A percentile compares a stretch with the other conserved stretches of the same genome.
Evolutionary conservation across 768 basidiomycete species (phyloP).

Genomic region (Candolleomyces eurysporus): DNA sequence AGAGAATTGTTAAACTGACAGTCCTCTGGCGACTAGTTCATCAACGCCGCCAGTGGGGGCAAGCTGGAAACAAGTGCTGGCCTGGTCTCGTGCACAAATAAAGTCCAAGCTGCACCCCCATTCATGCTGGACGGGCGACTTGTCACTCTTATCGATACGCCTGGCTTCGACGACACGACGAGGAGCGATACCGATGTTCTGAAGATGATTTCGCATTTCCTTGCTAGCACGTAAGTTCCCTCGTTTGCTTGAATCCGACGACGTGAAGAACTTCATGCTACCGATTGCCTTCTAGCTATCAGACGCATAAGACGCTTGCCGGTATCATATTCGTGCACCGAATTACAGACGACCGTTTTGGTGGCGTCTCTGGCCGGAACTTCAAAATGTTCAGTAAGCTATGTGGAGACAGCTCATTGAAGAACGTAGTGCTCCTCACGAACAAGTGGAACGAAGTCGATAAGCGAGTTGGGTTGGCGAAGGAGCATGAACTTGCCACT

Average conservation of each 20-base stretch:
- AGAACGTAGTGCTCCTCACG: slow-evolving; percentile 47
- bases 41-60: no score
- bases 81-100: no score
- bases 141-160: slow-evolving; percentile 55
- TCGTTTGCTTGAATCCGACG: neutral
- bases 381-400: slow-evolving; percentile 47
- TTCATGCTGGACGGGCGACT: slow-evolving; percentile 41
- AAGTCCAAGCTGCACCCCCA: slow-evolving; percentile 38
- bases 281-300: slow-evolving; percentile 20
- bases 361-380: slow-evolving; percentile 42
- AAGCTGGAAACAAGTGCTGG: no score
- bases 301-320: slow-evolving; percentile 37
- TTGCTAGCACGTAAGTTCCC: slow-evolving; percentile 29
- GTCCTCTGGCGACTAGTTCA: no score
- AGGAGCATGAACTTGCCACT: slow-evolving; percentile 40
- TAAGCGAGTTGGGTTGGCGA: slow-evolving; percentile 28
- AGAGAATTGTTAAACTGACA: no score
- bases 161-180: slow-evolving; percentile 57
- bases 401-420: slow-evolving; percentile 42
- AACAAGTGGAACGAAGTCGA: slow-evolving; percentile 45
- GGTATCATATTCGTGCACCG: slow-evolving; percentile 55
- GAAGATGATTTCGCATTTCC: slow-evolving; percentile 45
- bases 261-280: neutral
- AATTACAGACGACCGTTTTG: slow-evolving; percentile 42
- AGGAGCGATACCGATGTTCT: slow-evolving; percentile 47